phyloP scores from a whole-genome alignment of 768 basidiomycete genomes.

The Calocybe cyanea region DNA sequence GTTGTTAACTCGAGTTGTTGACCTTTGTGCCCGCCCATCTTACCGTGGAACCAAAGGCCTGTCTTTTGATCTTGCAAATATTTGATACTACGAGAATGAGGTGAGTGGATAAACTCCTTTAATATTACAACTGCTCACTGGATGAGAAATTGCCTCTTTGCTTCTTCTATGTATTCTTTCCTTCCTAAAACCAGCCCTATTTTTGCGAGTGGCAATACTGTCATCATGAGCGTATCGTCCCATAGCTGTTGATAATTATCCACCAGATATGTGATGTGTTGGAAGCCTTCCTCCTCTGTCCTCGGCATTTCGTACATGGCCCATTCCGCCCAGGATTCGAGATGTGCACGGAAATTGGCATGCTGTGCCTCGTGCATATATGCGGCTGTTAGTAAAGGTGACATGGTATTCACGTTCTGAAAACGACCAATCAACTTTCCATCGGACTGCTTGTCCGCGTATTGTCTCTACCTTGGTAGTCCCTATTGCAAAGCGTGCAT shows the following conservation, averaged over 20 bases:
- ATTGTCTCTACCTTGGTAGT: constrained; percentile 43
- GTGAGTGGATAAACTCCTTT: not conserved
- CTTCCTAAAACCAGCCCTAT: constrained; percentile 51
- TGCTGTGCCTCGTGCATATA: constrained; percentile 35
- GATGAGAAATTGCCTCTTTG: constrained; percentile 47
- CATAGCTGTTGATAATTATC: constrained; percentile 45
- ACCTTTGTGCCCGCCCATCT: constrained; percentile 8
- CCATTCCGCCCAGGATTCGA: constrained; percentile 51
- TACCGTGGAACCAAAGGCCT: constrained; percentile 47
- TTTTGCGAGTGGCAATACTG: constrained; percentile 51
- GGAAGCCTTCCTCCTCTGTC: constrained; percentile 42
- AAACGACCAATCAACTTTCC: not conserved
- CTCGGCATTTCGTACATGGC: constrained; percentile 44
- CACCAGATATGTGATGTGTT: constrained; percentile 43
- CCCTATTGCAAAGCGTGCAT: constrained; percentile 41
- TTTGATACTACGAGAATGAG: constrained; percentile 28
- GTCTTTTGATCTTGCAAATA: constrained; percentile 42
- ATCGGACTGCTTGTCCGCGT: not conserved
- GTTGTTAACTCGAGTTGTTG: not conserved
- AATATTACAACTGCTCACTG: constrained; percentile 29
- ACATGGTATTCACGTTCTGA: constrained; percentile 58
- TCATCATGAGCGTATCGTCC: constrained; percentile 61
- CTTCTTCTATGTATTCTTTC: constrained; percentile 49
- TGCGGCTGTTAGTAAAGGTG: constrained; percentile 43
- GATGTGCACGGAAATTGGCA: constrained; percentile 31